Percentiles rank a stretch among this genome's conserved stretches.
These are phyloP conservation scores for Cystoisospora suis DNA, from an alignment of 169 alveolate species.

Conservation along the genomic window DNA sequence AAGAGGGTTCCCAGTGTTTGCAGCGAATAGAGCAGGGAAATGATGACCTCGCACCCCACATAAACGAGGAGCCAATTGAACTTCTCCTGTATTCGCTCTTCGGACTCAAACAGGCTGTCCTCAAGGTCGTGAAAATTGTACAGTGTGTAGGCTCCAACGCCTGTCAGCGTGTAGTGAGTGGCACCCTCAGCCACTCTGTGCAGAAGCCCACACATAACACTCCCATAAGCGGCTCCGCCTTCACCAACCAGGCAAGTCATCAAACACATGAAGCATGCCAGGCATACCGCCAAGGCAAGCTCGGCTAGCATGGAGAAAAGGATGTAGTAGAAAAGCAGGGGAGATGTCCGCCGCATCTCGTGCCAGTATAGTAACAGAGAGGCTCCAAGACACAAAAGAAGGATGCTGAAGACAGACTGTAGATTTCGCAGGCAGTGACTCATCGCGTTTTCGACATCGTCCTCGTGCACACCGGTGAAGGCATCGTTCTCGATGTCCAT, in stretches of 20 bases:
- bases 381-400: conserved; percentile 27
- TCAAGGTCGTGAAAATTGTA: not conserved
- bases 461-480: conserved; percentile 55
- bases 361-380: conserved; percentile 38
- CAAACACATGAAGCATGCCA: conserved; percentile 31
- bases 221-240: conserved; percentile 42
- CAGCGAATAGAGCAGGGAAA: conserved; percentile 56
- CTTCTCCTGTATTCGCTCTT: not conserved
- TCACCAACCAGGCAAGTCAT: conserved; percentile 48
- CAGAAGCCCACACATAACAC: conserved; percentile 52
- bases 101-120: not conserved
- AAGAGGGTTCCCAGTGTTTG: conserved; percentile 58
- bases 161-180: conserved; percentile 31
- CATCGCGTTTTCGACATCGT: conserved; percentile 49
- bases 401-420: conserved; percentile 25
- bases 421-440: conserved; percentile 21
- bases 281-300: conserved; percentile 6
- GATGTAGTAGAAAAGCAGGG: conserved; percentile 41
- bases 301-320: conserved; percentile 45
- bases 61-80: conserved; percentile 32
- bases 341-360: conserved; percentile 37
- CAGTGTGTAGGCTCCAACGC: conserved; percentile 27
- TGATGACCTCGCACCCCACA: conserved; percentile 30
- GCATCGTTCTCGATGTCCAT: conserved; percentile 56
- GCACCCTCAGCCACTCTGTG: conserved; percentile 51